Percentiles rank a stretch among this genome's conserved stretches.
phyloP scores from a whole-genome alignment of 1,284 basidiomycete species.

The Marasmius oreades region DNA sequence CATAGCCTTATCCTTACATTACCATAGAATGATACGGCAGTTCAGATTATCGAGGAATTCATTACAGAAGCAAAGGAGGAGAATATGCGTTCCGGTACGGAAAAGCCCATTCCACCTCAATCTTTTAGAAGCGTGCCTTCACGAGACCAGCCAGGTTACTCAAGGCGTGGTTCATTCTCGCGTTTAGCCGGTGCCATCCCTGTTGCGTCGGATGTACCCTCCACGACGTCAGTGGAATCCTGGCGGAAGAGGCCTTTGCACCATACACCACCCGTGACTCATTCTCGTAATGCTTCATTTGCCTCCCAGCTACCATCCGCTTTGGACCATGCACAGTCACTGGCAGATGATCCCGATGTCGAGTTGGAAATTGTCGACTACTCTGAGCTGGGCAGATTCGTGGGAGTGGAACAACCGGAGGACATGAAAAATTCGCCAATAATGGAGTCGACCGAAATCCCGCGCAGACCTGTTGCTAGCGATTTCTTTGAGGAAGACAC shows the following conservation, averaged over 20 bases:
- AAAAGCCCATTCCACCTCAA: slow-evolving; percentile 22
- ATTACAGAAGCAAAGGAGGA: slow-evolving; percentile 21
- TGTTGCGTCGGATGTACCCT: slow-evolving; percentile 20
- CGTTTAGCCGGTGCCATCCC: slow-evolving; percentile 2
- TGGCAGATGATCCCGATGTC: slow-evolving; percentile 49
- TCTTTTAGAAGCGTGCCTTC: slow-evolving; percentile 23
- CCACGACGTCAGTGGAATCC: slow-evolving; percentile 45
- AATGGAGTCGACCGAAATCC: slow-evolving; percentile 15
- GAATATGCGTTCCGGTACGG: slow-evolving; percentile 10
- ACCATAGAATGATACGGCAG: slow-evolving; percentile 31
- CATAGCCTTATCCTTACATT: neutral
- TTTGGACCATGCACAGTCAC: slow-evolving; percentile 43
- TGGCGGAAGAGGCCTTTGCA: slow-evolving; percentile 55
- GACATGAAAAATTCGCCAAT: slow-evolving; percentile 13
- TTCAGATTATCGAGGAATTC: slow-evolving; percentile 44
- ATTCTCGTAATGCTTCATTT: slow-evolving; percentile 25
- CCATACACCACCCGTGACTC: slow-evolving; percentile 22
- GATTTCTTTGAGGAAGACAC: slow-evolving; percentile 63
- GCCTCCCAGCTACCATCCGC: slow-evolving; percentile 34
- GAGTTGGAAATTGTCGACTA: slow-evolving; percentile 76
- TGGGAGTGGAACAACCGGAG: slow-evolving; percentile 37
- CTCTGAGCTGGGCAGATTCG: slow-evolving; percentile 66
- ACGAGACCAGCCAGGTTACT: neutral
- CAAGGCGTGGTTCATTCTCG: slow-evolving; percentile 3
- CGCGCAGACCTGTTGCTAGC: slow-evolving; percentile 49